These are phyloP conservation scores for Leccinum longicurvipes DNA, from an alignment of 768 basidiomycete genomes.

Conservation along the genomic window DNA sequence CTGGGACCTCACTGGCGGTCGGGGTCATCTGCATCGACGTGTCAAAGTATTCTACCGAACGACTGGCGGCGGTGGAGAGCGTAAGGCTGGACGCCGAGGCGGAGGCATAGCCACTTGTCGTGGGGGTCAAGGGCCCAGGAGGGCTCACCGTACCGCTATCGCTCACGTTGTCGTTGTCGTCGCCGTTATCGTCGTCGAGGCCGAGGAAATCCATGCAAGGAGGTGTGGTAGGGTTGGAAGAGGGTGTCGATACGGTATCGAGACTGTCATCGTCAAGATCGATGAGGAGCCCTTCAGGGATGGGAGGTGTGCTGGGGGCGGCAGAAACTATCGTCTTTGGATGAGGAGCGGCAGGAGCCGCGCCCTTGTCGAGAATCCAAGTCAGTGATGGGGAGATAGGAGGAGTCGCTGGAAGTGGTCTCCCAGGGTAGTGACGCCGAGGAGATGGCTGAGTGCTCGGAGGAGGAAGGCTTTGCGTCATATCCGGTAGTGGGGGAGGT, in stretches of 20 bases:
- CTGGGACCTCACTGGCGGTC: constrained; percentile 40
- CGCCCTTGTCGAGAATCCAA: constrained; percentile 33
- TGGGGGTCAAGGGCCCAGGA: constrained; percentile 31
- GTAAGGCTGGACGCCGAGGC: constrained; percentile 29
- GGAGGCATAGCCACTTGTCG: constrained; percentile 25
- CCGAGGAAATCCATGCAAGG: constrained; percentile 26
- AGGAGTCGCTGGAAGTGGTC: constrained; percentile 33
- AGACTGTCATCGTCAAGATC: constrained; percentile 47
- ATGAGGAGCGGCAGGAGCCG: constrained; percentile 7
- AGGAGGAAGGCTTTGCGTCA: constrained; percentile 25
- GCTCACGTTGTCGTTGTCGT: constrained; percentile 25
- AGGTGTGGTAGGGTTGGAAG: constrained; percentile 12
- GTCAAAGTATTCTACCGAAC: constrained; percentile 27
- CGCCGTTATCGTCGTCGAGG: constrained; percentile 15
- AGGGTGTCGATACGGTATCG: constrained; percentile 14
- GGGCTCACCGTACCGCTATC: constrained; percentile 33
- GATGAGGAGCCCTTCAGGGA: constrained; percentile 53
- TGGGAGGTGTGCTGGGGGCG: constrained; percentile 31
- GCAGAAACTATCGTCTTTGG: constrained; percentile 19
- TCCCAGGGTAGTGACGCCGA: constrained; percentile 32
- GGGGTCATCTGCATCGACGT: constrained; percentile 31
- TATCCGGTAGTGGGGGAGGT: constrained; percentile 28
- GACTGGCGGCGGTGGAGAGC: constrained; percentile 21
- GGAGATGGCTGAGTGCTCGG: constrained; percentile 24
- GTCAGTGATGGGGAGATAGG: constrained; percentile 32